Evolutionary conservation across 2,329 filamentous ascomycete species (phyloP).

Genomic region (Mollisia scopiformis): DNA sequence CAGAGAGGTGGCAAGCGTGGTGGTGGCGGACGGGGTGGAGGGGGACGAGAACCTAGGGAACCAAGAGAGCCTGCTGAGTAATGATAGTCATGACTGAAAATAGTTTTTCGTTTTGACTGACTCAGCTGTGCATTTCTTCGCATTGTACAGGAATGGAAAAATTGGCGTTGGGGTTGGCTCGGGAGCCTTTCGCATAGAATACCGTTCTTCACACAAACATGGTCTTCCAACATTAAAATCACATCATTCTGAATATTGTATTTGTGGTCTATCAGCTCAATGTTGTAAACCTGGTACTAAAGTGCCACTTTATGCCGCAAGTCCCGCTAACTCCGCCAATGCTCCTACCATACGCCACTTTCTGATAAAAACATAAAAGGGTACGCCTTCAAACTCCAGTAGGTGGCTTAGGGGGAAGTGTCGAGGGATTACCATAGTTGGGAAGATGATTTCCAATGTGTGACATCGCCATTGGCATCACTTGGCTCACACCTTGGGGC

Average conservation of each 20-base stretch:
- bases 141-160: constrained; percentile 41
- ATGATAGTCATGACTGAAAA: constrained; percentile 19
- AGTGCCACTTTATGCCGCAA: constrained; percentile 33
- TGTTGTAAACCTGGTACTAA: constrained; percentile 34
- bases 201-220: constrained; percentile 22
- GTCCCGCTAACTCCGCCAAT: constrained; percentile 39
- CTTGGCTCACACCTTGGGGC: constrained; percentile 27
- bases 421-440: constrained; percentile 58
- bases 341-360: constrained; percentile 38
- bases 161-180: constrained; percentile 54
- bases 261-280: constrained; percentile 36
- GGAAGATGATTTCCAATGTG: constrained; percentile 50
- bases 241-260: constrained; percentile 16
- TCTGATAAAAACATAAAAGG: constrained; percentile 32
- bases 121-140: constrained; percentile 31
- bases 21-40: constrained; percentile 52
- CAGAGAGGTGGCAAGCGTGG: constrained; percentile 50
- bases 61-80: constrained; percentile 47
- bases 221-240: not conserved
- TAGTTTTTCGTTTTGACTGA: constrained; percentile 4
- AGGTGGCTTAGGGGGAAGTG: constrained; percentile 57
- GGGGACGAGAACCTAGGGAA: constrained; percentile 50
- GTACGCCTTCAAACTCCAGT: constrained; percentile 39
- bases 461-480: constrained; percentile 32
- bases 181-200: constrained; percentile 33